Evolutionary conservation across 352 stramenopile species (phyloP).

Genomic region (Phytophthora pseudosyringae): DNA sequence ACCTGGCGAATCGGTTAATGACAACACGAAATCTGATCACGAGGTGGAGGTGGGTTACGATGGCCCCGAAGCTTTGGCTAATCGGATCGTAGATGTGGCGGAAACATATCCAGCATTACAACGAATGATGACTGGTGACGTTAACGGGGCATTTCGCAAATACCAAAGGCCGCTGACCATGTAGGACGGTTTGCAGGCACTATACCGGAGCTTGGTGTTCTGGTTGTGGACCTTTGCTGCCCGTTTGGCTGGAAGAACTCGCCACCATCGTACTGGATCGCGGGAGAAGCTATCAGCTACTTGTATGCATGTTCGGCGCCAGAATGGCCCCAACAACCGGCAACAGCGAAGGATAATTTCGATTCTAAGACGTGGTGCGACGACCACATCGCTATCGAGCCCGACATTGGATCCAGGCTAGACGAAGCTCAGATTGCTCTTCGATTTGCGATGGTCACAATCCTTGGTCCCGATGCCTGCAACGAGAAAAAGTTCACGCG

Average conservation of each 20-base stretch:
- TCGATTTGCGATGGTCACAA: background rate
- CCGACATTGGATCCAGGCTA: background rate
- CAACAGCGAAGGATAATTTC: background rate
- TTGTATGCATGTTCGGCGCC: slow-evolving; percentile 5
- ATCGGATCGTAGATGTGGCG: slow-evolving; percentile 6
- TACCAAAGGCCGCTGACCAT: background rate
- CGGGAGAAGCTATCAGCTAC: background rate
- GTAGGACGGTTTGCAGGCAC: slow-evolving; percentile 5
- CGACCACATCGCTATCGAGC: slow-evolving; percentile 23
- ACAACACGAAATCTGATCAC: background rate
- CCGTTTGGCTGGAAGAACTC: slow-evolving; percentile 19
- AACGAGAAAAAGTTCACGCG: slow-evolving; percentile 1
- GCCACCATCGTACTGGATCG: slow-evolving; percentile 8
- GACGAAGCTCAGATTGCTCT: background rate
- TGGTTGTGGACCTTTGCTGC: slow-evolving; percentile 12
- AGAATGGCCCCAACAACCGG: background rate
- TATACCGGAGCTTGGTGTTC: slow-evolving; percentile 2
- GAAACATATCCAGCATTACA: background rate
- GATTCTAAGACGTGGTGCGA: slow-evolving; percentile 24
- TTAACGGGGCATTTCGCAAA: slow-evolving; percentile 8
- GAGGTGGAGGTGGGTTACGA: slow-evolving; percentile 2
- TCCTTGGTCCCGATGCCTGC: background rate
- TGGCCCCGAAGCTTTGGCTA: background rate
- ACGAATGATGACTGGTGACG: slow-evolving; percentile 13
- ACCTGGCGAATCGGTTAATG: slow-evolving; percentile 11